Evolutionary conservation across 148 eudicot genomes (phyloP).

Genomic region (Persicaria maculosa): DNA sequence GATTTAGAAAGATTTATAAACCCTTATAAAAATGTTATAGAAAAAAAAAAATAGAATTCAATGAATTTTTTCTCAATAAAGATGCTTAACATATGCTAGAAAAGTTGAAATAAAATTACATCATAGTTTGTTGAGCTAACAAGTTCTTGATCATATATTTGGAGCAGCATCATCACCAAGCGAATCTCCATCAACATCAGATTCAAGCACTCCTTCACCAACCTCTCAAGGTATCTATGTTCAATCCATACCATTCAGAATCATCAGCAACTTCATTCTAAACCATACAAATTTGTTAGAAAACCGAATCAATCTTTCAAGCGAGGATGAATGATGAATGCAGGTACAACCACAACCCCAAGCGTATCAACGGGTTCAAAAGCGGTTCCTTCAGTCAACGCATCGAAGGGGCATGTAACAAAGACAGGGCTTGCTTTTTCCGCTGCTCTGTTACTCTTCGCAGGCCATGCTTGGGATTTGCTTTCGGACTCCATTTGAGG

Average conservation of each 20-base stretch:
- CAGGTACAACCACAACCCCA: background rate
- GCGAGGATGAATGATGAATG: background rate
- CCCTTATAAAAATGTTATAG: too few species aligned
- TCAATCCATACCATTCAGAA: background rate
- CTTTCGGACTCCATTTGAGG: background rate
- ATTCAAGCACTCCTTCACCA: background rate
- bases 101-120: too few species aligned
- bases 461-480: background rate
- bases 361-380: background rate
- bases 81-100: too few species aligned
- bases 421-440: background rate
- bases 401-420: background rate
- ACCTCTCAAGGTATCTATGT: background rate
- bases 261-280: background rate
- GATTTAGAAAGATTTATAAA: too few species aligned
- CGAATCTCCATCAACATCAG: constrained; percentile 5
- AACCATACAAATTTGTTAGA: too few species aligned
- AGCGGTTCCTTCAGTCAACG: background rate
- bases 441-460: background rate
- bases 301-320: too few species aligned
- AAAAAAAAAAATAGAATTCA: too few species aligned
- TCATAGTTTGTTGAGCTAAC: background rate
- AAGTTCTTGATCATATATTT: background rate
- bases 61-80: too few species aligned
- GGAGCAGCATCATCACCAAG: constrained; percentile 4